Percentiles rank a stretch among this genome's conserved stretches.
phyloP scores from a whole-genome alignment of 2,329 filamentous ascomycete species.

The Ophiosphaerella narmari region DNA sequence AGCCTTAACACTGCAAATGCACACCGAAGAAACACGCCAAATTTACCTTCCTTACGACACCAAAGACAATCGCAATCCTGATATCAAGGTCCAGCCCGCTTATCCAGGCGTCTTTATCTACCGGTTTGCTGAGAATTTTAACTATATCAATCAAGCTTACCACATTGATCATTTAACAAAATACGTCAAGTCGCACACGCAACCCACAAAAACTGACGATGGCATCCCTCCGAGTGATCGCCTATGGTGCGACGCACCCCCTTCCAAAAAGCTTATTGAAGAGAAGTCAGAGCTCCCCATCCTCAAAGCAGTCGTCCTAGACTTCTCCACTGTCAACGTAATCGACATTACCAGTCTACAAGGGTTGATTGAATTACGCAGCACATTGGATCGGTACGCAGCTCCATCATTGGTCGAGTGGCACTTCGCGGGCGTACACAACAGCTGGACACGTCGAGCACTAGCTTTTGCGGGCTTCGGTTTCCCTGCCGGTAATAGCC shows the following conservation, averaged over 20 bases:
- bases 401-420: slow-evolving; percentile 44
- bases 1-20: slow-evolving; percentile 41
- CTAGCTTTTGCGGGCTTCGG: slow-evolving; percentile 61
- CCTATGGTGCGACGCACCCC: slow-evolving; percentile 59
- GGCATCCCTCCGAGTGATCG: slow-evolving; percentile 45
- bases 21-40: slow-evolving; percentile 10
- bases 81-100: slow-evolving; percentile 63
- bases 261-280: slow-evolving; percentile 32
- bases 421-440: slow-evolving; percentile 58
- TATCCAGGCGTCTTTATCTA: slow-evolving; percentile 89
- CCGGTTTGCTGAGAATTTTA: slow-evolving; percentile 88
- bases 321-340: slow-evolving; percentile 61
- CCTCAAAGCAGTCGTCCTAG: slow-evolving; percentile 60
- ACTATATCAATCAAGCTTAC: slow-evolving; percentile 87
- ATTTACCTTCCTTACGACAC: slow-evolving; percentile 44
- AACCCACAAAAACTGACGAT: slow-evolving; percentile 23
- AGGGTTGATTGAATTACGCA: slow-evolving; percentile 59
- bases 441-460: slow-evolving; percentile 62
- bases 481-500: slow-evolving; percentile 33
- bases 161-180: slow-evolving; percentile 77
- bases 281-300: slow-evolving; percentile 45
- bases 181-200: slow-evolving; percentile 62
- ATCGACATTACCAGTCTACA: slow-evolving; percentile 63
- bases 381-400: slow-evolving; percentile 59
- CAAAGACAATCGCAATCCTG: slow-evolving; percentile 64